Percentiles rank a stretch among this genome's conserved stretches.
These are phyloP conservation scores for Cynanchum wilfordii DNA, from an alignment of 257 asterid species.

Conservation along the genomic window DNA sequence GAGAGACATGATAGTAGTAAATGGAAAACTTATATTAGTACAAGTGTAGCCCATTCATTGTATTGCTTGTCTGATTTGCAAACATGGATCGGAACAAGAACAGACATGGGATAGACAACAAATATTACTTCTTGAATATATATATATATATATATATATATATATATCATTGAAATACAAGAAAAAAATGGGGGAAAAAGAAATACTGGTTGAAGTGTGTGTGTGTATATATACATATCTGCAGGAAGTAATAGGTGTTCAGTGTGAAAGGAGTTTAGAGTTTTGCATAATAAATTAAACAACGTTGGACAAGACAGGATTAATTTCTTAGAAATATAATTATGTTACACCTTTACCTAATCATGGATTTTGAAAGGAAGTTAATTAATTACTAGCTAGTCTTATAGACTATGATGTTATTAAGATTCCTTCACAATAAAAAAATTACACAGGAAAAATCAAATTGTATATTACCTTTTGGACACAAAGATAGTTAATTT, in stretches of 20 bases:
- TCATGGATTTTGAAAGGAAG: background rate
- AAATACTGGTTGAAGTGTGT: no score
- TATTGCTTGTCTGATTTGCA: background rate
- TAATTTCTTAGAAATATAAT: no score
- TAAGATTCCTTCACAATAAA: background rate
- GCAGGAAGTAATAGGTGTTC: no score
- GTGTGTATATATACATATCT: no score
- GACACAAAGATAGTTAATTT: no score
- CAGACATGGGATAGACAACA: background rate
- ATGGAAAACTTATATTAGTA: background rate
- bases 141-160: no score
- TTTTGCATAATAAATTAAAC: background rate
- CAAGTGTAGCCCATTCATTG: background rate
- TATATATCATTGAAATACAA: no score
- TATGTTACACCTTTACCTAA: background rate
- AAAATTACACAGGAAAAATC: no score
- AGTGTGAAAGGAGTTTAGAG: background rate
- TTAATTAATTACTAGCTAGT: background rate
- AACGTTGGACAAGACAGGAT: background rate
- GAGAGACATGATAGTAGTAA: no score
- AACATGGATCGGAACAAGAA: background rate
- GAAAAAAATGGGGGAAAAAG: no score
- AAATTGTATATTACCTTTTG: no score
- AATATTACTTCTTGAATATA: no score
- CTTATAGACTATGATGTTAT: background rate